Conservation (phyloP, 306 rosid species). For the Vigna unguiculata region DNA sequence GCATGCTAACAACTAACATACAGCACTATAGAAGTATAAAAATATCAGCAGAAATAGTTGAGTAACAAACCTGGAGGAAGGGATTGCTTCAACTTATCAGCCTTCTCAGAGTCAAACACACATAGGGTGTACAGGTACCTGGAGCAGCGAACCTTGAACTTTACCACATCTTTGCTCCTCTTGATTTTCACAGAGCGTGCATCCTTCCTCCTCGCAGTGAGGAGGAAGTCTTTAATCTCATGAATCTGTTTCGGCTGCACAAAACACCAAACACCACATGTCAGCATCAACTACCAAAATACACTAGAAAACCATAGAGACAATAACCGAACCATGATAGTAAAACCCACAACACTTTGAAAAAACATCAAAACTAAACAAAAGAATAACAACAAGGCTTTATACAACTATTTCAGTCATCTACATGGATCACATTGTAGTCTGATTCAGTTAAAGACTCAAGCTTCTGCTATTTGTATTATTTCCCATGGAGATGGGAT, state of each 20-base stretch:
- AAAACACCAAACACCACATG: background rate
- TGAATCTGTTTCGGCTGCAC: constrained; percentile 89
- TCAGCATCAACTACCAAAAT: background rate
- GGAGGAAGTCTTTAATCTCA: constrained; percentile 92
- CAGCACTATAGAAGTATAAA: constrained; percentile 8
- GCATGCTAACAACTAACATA: too few relatives aligned
- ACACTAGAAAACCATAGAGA: background rate
- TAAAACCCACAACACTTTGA: background rate
- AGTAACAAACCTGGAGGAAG: constrained; percentile 89
- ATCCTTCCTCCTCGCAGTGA: constrained; percentile 90
- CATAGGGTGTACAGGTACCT: constrained; percentile 88
- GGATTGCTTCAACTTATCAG: constrained; percentile 94
- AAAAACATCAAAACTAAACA: background rate
- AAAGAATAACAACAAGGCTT: background rate
- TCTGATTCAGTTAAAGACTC: background rate
- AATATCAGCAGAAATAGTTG: background rate
- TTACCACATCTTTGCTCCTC: constrained; percentile 78
- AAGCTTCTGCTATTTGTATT: too few relatives aligned
- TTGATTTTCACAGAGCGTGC: constrained; percentile 88
- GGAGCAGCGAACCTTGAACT: constrained; percentile 97
- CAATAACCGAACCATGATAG: background rate
- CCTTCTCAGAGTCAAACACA: constrained; percentile 83
- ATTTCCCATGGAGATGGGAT: background rate
- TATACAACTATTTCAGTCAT: too few relatives aligned
- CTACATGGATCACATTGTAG: background rate